Conservation (phyloP, 2,329 filamentous ascomycete species). For the Triangularia verruculosa region DNA sequence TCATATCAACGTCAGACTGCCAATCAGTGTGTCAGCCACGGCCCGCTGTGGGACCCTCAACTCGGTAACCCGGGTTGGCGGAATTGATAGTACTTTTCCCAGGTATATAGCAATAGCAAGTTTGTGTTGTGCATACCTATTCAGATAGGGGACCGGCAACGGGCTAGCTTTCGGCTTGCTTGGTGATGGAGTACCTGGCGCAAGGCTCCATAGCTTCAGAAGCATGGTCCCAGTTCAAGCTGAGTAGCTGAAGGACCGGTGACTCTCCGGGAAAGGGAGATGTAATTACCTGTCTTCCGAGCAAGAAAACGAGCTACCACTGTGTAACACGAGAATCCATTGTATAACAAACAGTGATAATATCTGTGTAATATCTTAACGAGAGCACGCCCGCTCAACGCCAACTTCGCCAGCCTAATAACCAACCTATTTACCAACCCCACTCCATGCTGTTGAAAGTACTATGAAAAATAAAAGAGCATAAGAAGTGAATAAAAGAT, state of each 20-base stretch:
- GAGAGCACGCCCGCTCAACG: not conserved
- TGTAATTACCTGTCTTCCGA: too few species aligned
- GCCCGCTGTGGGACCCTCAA: not conserved
- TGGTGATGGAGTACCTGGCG: too few species aligned
- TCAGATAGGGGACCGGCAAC: too few species aligned
- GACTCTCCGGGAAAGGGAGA: too few species aligned
- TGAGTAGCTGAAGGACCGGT: too few species aligned
- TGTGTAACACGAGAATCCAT: not conserved
- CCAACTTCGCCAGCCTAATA: not conserved
- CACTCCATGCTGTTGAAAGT: not conserved
- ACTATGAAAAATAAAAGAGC: not conserved
- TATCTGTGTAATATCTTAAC: not conserved
- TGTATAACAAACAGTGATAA: not conserved
- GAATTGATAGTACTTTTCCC: too few species aligned
- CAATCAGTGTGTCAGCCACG: not conserved
- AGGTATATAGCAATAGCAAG: too few species aligned
- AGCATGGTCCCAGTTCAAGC: too few species aligned
- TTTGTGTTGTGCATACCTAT: too few species aligned
- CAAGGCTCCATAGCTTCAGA: too few species aligned
- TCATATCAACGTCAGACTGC: not conserved
- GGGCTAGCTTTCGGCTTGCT: too few species aligned
- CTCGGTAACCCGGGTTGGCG: not conserved
- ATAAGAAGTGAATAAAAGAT: not conserved
- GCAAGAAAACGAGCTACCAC: too few species aligned
- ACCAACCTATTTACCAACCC: not conserved